Evolutionary conservation across 2,329 filamentous ascomycete species (phyloP), one percentile per base, ranked within the genome.

Genomic region (Zymoseptoria tritici): DNA sequence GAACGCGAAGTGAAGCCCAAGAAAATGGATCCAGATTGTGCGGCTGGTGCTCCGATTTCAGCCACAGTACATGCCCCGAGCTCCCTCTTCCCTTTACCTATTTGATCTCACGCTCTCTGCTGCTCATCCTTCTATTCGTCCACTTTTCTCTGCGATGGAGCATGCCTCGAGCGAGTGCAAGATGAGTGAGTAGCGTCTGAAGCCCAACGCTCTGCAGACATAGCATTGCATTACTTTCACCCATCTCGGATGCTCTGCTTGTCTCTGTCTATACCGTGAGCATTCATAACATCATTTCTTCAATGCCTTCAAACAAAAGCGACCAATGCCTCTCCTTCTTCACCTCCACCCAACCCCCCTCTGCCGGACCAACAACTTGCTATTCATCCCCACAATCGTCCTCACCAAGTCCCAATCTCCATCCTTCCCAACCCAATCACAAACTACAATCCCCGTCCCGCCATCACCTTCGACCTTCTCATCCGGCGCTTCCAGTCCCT

Each of bases 361-460:
- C 52, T 70, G 62, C 59, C 59, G 61, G 54, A 66, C 46, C 61
- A 67, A 26, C 29, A 71, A 49, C 55, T 65, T 60, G 54, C 61
- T 64, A 55, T 99, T 99, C 90, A 96, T 92, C 6, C 90, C 92
- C 6, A 97, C 87, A 68, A 97, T 87, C 74, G 90, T 89, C 64
- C 87, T 83, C 42, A 95, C 84, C 57, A 97, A 75, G 76, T 97
- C 91, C 93, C 93, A 99, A 75, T 97, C 89, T 0, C 87, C 91
- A 63, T 86, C 81, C 62, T 86, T 79, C 2, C 94, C 94, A 55
- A 97, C 92, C 90, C 90, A 97, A 75, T 99, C 94, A 62, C 89
- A 94, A 24, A 97, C 88, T 52, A 97, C 86, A 60, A 97, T 85
- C 3, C 94, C 94, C 1, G 92, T 95, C 5, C 85, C 83, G 26